These are phyloP conservation scores for Ogataea methanolica DNA, from an alignment of 805 yeast species.

Conservation along the genomic window DNA sequence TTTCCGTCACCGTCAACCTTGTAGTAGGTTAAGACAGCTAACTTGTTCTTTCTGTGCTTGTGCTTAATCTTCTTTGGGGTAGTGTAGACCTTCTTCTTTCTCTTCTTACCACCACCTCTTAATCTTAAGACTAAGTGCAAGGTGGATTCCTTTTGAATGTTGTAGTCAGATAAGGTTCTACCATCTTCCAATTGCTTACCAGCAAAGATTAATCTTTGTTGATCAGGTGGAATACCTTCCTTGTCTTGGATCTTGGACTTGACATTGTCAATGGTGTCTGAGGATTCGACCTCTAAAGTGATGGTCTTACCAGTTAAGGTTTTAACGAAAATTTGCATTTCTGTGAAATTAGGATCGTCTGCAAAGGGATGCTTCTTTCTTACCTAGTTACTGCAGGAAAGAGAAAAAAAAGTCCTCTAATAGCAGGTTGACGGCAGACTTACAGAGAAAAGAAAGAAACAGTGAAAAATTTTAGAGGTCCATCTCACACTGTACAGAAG, in stretches of 20 bases:
- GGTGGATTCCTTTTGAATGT: constrained; percentile 99
- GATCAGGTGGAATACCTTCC: constrained; percentile 99
- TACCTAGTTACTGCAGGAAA: constrained; percentile 17
- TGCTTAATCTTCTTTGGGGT: constrained; percentile 99
- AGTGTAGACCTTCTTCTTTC: constrained; percentile 99
- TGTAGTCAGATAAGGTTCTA: constrained; percentile 98
- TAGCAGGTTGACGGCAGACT: too few relatives aligned
- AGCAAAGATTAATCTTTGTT: constrained; percentile 98
- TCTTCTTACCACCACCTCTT: constrained; percentile 99
- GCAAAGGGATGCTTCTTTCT: constrained; percentile 37
- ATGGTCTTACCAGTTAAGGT: constrained; percentile 90
- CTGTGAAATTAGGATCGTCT: constrained; percentile 29
- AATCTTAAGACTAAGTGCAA: constrained; percentile 93
- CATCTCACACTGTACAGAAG: not conserved
- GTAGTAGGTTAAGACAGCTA: constrained; percentile 99
- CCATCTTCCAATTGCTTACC: constrained; percentile 99
- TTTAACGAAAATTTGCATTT: constrained; percentile 72
- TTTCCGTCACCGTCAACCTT: constrained; percentile 98
- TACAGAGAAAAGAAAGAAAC: not conserved
- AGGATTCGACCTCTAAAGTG: constrained; percentile 98
- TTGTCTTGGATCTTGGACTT: constrained; percentile 98
- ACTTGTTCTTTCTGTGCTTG: constrained; percentile 99
- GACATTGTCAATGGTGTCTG: constrained; percentile 98
- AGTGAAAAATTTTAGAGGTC: not conserved
- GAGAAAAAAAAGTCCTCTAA: not conserved